phyloP scores from a whole-genome alignment of 2,329 filamentous ascomycete genomes.

The Aspergillus nomiae region DNA sequence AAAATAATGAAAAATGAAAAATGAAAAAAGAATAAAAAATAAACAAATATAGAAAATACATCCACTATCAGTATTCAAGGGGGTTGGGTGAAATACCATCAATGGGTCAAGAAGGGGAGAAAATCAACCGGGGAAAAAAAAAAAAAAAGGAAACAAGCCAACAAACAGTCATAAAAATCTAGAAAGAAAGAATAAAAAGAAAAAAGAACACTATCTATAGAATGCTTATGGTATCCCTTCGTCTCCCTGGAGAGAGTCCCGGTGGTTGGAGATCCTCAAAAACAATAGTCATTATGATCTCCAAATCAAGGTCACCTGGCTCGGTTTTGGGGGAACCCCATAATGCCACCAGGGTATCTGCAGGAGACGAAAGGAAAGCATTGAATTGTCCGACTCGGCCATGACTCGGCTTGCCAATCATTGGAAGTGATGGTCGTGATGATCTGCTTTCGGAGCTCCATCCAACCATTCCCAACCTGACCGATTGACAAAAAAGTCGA shows the following conservation, averaged over 20 bases:
- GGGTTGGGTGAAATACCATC: background rate
- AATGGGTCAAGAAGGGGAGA: background rate
- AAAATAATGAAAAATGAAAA: background rate
- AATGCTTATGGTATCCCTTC: background rate
- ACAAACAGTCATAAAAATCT: background rate
- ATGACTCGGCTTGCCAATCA: background rate
- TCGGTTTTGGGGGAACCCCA: background rate
- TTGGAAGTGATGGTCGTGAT: background rate
- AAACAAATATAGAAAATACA: background rate
- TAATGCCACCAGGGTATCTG: background rate
- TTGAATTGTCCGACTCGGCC: constrained; percentile 1
- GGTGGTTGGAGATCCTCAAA: background rate
- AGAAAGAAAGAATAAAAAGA: background rate
- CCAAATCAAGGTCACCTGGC: background rate
- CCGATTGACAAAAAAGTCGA: background rate
- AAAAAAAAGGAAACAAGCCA: background rate
- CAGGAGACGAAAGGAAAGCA: background rate
- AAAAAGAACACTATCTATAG: background rate
- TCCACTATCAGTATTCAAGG: background rate
- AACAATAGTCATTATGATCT: background rate
- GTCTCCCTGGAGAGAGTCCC: background rate
- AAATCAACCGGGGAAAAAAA: background rate
- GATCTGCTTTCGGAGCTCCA: background rate
- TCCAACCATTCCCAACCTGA: background rate
- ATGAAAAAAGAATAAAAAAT: background rate